A percentile compares a stretch with the other conserved stretches of the same genome.
Evolutionary conservation across 495 filamentous ascomycete genomes (phyloP).

Genomic region (Neurospora pannonica): DNA sequence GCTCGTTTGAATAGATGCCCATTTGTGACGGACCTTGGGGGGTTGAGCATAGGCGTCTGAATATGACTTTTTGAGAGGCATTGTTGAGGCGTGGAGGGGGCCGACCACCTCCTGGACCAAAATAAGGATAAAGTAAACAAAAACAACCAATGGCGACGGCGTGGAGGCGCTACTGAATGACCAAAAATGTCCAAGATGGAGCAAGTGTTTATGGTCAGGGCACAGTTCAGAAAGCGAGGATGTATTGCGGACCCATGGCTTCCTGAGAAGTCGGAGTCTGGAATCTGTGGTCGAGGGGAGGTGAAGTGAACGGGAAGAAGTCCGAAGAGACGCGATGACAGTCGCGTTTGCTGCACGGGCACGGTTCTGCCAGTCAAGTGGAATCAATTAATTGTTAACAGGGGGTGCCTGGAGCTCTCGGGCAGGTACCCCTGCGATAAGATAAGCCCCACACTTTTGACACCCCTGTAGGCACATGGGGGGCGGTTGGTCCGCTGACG

Average conservation of each 20-base stretch:
- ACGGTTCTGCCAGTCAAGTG: not conserved
- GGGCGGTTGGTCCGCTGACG: not conserved
- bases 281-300: not conserved
- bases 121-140: slow-evolving; percentile 1
- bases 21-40: slow-evolving; percentile 9
- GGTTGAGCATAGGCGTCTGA: slow-evolving; percentile 33
- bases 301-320: not conserved
- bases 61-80: slow-evolving; percentile 44
- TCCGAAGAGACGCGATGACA: not conserved
- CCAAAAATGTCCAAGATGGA: not conserved
- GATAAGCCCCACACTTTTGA: not conserved
- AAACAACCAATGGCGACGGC: not conserved
- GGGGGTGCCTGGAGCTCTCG: not conserved
- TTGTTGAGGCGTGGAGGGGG: slow-evolving; percentile 4
- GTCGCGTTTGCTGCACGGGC: not conserved
- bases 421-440: not conserved
- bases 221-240: not conserved
- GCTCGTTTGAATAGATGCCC: not conserved
- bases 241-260: not conserved
- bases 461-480: not conserved
- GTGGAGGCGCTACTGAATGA: not conserved
- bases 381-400: not conserved
- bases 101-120: not conserved
- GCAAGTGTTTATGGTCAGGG: not conserved
- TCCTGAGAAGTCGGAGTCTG: not conserved